Evolutionary conservation across 345 rosid species (phyloP), one percentile per base, ranked within the genome.

Genomic region (Hibiscus syriacus): DNA sequence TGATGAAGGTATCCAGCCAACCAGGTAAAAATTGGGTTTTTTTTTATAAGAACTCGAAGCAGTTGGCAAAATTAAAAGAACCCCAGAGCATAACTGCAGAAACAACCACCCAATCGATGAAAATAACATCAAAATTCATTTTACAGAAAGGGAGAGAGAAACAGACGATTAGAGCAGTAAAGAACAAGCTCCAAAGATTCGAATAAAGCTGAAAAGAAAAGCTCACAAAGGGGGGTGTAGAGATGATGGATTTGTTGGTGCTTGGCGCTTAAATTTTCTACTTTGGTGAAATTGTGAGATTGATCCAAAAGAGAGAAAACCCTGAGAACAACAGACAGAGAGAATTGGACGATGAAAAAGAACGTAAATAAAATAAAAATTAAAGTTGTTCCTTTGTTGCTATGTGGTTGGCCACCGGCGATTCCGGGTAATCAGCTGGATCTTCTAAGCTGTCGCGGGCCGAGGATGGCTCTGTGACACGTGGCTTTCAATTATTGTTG

Each of bases 391-490:
- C 2, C 13, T 12, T 41, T 25, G 41, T 79, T 73, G 81, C 77
- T 72, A 54, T 80, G 59, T 66, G 80, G 83, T 80, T 86, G 92
- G 88, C 57, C 74, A 82, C 90, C 83, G 92, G 89, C 85, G 83
- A 73, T 80, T 82, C 83, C 92, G 86, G 88, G 89, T 83, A 79
- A 86, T 68, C 73, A 68, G 70, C 10, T 71, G 45, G 72, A 66
- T 72, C 75, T 73, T 73, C 81, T 69, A 69, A 25, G 86, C 83
- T 83, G 86, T 74, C 80, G 59, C 6, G 49, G 12, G 45, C 3
- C 41, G 64, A 60, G 52, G 23, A 57, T 59, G 5, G 22, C 3
- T 10, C 9, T 67, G 59, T 36, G 76, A 76, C 80, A 78, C 86
- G 85, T 81, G 81, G 82, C 70, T 6, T 2, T 1, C 13, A 62